These are phyloP conservation scores for Cryptococcus neoformans DNA, from an alignment of 1,284 basidiomycete genomes.

Conservation along the genomic window DNA sequence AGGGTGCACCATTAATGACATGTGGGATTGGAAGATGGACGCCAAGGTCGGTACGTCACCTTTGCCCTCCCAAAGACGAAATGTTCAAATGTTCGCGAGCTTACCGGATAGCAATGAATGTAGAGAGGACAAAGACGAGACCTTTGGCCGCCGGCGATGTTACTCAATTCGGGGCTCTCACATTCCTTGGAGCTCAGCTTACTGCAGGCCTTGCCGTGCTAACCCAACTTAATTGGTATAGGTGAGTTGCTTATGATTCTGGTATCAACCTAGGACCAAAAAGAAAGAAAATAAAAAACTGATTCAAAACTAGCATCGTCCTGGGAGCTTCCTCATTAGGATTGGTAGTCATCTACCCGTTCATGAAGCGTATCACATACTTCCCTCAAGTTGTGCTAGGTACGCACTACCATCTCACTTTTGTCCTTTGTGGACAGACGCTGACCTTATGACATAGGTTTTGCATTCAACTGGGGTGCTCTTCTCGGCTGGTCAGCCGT, in stretches of 20 bases:
- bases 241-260: slow-evolving; percentile 54
- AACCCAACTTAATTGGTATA: slow-evolving; percentile 92
- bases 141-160: slow-evolving; percentile 82
- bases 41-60: slow-evolving; percentile 73
- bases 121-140: slow-evolving; percentile 62
- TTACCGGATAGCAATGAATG: background rate
- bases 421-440: background rate
- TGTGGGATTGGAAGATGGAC: slow-evolving; percentile 95
- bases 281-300: background rate
- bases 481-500: slow-evolving; percentile 96
- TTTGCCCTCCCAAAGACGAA: background rate
- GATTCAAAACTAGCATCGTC: slow-evolving; percentile 64
- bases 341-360: slow-evolving; percentile 83
- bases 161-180: slow-evolving; percentile 68
- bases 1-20: slow-evolving; percentile 98
- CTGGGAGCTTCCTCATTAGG: slow-evolving; percentile 88
- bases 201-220: slow-evolving; percentile 82
- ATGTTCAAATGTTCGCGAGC: background rate
- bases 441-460: slow-evolving; percentile 55
- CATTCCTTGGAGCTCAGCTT: slow-evolving; percentile 81
- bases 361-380: slow-evolving; percentile 97
- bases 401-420: slow-evolving; percentile 36
- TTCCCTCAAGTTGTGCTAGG: slow-evolving; percentile 96
- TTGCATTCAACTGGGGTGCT: slow-evolving; percentile 98
- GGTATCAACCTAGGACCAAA: background rate